Evolutionary conservation across 2,329 filamentous ascomycete species (phyloP), one percentile per base, ranked within the genome.

Genomic region (Neofusicoccum parvum): DNA sequence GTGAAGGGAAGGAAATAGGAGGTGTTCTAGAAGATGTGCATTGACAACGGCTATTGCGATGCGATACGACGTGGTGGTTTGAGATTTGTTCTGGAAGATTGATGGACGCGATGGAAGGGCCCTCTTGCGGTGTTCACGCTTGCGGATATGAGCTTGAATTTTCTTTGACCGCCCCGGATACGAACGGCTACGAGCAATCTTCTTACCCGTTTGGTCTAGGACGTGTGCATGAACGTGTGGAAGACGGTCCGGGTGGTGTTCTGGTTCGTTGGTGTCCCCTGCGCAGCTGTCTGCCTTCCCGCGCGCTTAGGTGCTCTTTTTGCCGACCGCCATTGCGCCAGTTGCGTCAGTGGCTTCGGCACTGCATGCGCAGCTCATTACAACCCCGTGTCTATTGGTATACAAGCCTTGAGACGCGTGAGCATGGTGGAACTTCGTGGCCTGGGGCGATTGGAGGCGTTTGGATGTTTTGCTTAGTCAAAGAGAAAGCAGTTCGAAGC

Each of bases 281-380:
- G 27, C 27, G 27, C 7, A 32, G 27, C 27, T 32, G 27, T 32
- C 6, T 5, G 5, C 27, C 27, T 32, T 32, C 27, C 27, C 27
- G 27, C 56, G 41, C 43, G 56, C 56, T 34, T 60, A 32, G 27
- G 27, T 32, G 27, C 27, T 32, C 27, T 32, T 36, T 60, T 11
- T 48, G 27, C 48, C 41, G 41, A 37, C 36, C n/a, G 43, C 37
- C 56, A 27, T 37, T 41, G 56, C 56, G 12, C 43, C 39, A 58
- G 39, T 36, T 60, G 41, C 56, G 56, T 60, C 56, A 60, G 37
- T 36, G 56, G 56, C 56, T 41, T 60, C 32, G 27, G 15, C 15
- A 14, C 34, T 15, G 56, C 56, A 36, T 48, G 41, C 23, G 27
- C 15, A 46, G 17, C 14, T 23, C 27, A n/a, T 15, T 60, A 34